Conservation (phyloP, 2,329 filamentous ascomycete species). For the Verticillium isaacii region DNA sequence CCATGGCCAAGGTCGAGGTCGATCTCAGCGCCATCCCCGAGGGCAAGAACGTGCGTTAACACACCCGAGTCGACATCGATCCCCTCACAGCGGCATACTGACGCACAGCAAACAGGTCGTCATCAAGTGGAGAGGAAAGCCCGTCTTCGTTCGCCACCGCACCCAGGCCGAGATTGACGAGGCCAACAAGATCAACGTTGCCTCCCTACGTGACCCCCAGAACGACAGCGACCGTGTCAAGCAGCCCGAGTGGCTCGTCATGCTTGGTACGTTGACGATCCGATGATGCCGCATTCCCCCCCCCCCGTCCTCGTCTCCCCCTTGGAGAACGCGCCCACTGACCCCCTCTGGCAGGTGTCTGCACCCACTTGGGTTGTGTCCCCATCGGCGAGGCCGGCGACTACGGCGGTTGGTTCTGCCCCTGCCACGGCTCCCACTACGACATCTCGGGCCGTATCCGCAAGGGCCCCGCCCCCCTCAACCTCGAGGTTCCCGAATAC, state of each 20-base stretch:
- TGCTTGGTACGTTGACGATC: constrained; percentile 67
- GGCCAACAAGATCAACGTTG: constrained; percentile 82
- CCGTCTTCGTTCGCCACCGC: constrained; percentile 99
- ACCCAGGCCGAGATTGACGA: constrained; percentile 90
- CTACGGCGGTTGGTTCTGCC: constrained; percentile 99
- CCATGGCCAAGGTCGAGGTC: constrained; percentile 99
- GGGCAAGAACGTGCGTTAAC: constrained; percentile 88
- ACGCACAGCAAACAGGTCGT: constrained; percentile 62
- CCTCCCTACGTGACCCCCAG: constrained; percentile 85
- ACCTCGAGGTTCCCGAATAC: constrained; percentile 91
- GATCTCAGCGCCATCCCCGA: constrained; percentile 89
- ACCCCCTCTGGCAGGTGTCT: constrained; percentile 67
- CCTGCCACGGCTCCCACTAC: constrained; percentile 99
- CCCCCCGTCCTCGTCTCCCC: background rate
- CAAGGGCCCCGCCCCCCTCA: constrained; percentile 94
- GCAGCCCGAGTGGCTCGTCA: constrained; percentile 98
- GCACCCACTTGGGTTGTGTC: constrained; percentile 98
- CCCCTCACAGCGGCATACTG: background rate
- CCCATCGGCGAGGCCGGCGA: constrained; percentile 98
- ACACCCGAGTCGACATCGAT: background rate
- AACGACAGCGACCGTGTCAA: constrained; percentile 88
- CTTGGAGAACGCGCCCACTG: background rate
- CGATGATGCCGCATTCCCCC: background rate
- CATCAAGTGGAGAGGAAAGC: constrained; percentile 99
- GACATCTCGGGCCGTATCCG: constrained; percentile 98